Percentiles rank a stretch among this genome's conserved stretches.
Conservation (phyloP, 2,329 filamentous ascomycete genomes). For the Colletotrichum spaethianum region DNA sequence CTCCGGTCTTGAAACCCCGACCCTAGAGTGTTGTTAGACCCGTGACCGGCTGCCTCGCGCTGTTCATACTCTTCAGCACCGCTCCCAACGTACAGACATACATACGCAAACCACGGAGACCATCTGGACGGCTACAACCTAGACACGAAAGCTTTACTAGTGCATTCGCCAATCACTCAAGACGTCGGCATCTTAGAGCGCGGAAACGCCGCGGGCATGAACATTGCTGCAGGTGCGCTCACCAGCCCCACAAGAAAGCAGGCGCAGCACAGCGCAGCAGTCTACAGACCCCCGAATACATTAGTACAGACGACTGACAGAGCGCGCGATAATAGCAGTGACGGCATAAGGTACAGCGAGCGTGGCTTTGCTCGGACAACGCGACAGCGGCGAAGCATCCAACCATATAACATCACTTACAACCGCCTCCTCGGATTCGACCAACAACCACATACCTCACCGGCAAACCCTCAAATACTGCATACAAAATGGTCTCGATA, state of each 20-base stretch:
- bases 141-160: background rate
- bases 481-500: conserved; percentile 44
- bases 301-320: conserved; percentile 34
- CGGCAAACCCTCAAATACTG: conserved; percentile 3
- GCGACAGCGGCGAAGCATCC: conserved; percentile 25
- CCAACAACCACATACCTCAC: background rate
- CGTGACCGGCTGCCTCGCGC: conserved; percentile 9
- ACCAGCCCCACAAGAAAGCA: conserved; percentile 37
- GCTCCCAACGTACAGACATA: background rate
- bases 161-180: conserved; percentile 12
- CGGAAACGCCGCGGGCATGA: conserved; percentile 39
- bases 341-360: conserved; percentile 32
- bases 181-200: conserved; percentile 22
- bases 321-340: conserved; percentile 22
- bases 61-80: background rate
- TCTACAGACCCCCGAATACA: conserved; percentile 1
- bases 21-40: conserved; percentile 15
- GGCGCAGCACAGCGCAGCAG: conserved; percentile 38
- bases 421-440: background rate
- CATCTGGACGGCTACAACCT: background rate
- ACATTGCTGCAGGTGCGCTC: conserved; percentile 40
- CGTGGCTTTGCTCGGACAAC: conserved; percentile 39
- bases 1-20: background rate
- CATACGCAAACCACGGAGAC: background rate
- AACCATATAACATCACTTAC: conserved; percentile 14